Evolutionary conservation across 306 rosid species (phyloP).

Genomic region (Crataegus laevigata): DNA sequence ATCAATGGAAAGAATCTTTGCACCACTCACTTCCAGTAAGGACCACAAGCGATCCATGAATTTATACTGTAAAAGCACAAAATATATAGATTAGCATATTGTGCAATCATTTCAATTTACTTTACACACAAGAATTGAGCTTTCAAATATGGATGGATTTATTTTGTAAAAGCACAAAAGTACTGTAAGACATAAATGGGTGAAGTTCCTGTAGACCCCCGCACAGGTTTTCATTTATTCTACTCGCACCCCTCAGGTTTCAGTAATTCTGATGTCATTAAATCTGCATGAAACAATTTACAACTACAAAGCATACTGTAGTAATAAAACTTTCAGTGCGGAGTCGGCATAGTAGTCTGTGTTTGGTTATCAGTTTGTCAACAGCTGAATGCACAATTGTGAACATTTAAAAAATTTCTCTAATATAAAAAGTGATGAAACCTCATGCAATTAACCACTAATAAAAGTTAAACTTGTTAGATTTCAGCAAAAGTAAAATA

Average conservation of each 20-base stretch:
- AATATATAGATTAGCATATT: conserved; percentile 11
- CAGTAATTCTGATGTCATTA: neutral
- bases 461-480: neutral
- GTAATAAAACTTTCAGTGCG: neutral
- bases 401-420: neutral
- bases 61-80: conserved; percentile 45
- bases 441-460: neutral
- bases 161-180: neutral
- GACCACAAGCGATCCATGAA: conserved; percentile 49
- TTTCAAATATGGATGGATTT: neutral
- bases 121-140: neutral
- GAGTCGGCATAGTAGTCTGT: no score
- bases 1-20: conserved; percentile 44
- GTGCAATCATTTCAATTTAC: neutral
- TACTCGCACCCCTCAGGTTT: neutral
- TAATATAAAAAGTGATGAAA: neutral
- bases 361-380: neutral
- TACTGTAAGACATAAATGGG: neutral
- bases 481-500: neutral
- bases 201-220: neutral
- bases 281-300: neutral
- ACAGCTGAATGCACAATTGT: neutral
- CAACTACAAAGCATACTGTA: neutral
- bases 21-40: conserved; percentile 66
- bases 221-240: neutral